A percentile compares a stretch with the other conserved stretches of the same genome.
Conservation (phyloP, 2,329 filamentous ascomycete species). For the Xylariales sp. region DNA sequence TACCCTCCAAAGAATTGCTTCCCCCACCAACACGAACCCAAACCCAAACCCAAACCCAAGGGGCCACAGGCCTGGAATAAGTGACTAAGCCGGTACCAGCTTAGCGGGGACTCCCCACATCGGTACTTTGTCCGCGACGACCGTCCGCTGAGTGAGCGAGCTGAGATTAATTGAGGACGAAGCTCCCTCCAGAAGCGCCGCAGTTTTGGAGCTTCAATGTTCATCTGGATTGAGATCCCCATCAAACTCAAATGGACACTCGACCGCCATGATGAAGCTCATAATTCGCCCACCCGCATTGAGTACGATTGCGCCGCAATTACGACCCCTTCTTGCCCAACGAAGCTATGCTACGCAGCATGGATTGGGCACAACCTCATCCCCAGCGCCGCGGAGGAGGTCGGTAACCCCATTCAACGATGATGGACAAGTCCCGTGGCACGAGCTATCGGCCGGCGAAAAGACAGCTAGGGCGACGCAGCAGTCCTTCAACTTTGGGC, state of each 20-base stretch:
- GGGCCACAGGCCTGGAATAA: background rate
- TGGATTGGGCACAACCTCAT: slow-evolving; percentile 29
- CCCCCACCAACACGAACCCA: background rate
- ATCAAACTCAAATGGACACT: slow-evolving; percentile 25
- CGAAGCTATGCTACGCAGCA: slow-evolving; percentile 59
- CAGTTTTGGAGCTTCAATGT: too few species aligned
- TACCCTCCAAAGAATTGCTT: slow-evolving; percentile 4
- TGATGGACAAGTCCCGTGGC: slow-evolving; percentile 78
- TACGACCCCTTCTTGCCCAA: slow-evolving; percentile 33
- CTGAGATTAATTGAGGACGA: background rate
- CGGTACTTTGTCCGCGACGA: too few species aligned
- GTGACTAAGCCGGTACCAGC: too few species aligned
- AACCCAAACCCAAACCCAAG: background rate
- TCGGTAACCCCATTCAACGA: slow-evolving; percentile 82
- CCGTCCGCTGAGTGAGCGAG: too few species aligned
- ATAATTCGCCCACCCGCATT: slow-evolving; percentile 31
- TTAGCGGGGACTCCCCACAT: too few species aligned
- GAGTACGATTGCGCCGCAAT: slow-evolving; percentile 27
- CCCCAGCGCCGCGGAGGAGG: slow-evolving; percentile 50
- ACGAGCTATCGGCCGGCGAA: slow-evolving; percentile 66
- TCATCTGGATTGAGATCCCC: background rate
- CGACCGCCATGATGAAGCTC: slow-evolving; percentile 43
- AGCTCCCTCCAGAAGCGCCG: background rate
- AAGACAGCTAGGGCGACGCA: slow-evolving; percentile 83
- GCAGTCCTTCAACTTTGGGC: slow-evolving; percentile 81